Base-by-base conservation (phyloP, 768 basidiomycete genomes). In the Crassisporium funariophilum region DNA sequence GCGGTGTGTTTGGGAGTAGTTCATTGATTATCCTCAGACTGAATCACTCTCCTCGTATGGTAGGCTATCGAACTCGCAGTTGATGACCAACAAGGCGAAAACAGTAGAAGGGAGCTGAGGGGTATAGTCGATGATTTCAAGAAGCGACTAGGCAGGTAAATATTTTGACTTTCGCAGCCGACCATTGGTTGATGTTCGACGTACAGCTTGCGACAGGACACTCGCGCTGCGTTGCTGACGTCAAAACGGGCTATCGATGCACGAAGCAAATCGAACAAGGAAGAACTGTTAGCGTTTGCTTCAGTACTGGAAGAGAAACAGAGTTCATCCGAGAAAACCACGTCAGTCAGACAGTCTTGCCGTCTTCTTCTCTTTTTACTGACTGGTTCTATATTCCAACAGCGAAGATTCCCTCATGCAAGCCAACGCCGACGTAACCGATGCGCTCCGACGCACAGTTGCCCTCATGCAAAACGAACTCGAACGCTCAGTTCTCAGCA, bases 381-480 rank as follows among this genome's bases (percentile, higher is more conserved):
- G 22, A 43, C 21, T 11, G 50, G 20, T 31, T 24, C 16, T 38
- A 40, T 29, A 47, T 23, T 29, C 33, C 39, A 10, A 31, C 36
- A 88, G 86, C 6, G 92, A 93, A 53, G 94, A 97, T 54, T 77
- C 78, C 0, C 76, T 99, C 10, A 93, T 94, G 86, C 83, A 83
- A 53, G 84, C 91, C n/a, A 91, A 85, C 45, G 79, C 88, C 50
- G 81, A 94, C 51, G 91, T 99, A 8, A 98, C 95, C 1, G 86
- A 89, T 16, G 83, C 91, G 3, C 73, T 98, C 7, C 83, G 90
- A 37, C 80, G 94, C 25, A 98, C 95, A 3, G 78, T 92, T 27
- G 75, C 71, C 10, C 70, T 92, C 4, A 91, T 99, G 91, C 91
- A 95, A 67, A 82, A 80, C 31, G 97, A 98, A 59, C 82, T 99